Base-by-base conservation (phyloP, 306 rosid genomes). In the Dalbergia oliveri region DNA sequence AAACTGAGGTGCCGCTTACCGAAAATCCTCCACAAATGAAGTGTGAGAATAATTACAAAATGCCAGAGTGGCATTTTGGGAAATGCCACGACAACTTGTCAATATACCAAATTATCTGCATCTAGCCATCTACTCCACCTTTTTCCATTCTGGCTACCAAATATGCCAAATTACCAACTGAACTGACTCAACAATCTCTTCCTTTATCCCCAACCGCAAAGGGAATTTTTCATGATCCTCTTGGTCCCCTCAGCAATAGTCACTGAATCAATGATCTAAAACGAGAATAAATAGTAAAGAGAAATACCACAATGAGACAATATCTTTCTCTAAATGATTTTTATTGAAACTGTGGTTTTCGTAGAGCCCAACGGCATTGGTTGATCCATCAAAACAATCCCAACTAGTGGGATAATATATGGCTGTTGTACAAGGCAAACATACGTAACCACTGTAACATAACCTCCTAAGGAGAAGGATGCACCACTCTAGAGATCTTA, bases 71-170 rank as follows among this genome's bases (percentile, higher is more conserved):
- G 66, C 37, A 61, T 74, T 72, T 61, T 31, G 12, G 33, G 66
- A 81, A 81, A 81, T 80, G 14, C 51, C 74, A 54, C 33, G 57
- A 63, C 60, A 53, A 65, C 47, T 71, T 81, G 4, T 58, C 5
- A 66, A 47, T 66, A 58, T 47, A 44, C 76, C 76, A 75, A 37
- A 50, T 59, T 21, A 59, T 69, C 65, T 35, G 51, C 64, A 82
- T 41, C 73, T 68, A 69, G n/a, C 53, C 53, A 82, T 37, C 71
- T 66, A 74, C 14, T 49, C 57, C 43, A 45, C 56, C 14, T 35
- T 74, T 60, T 60, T 35, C 50, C 69, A 47, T 53, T 56, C 45
- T 11, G 23, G 10, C 1, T n/a, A 57, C 49, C 7, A 11, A 53
- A n/a, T 53, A 65, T 58, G 58, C 33, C 18, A 5, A 78, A 69